A percentile compares a stretch with the other conserved stretches of the same genome.
Conservation (phyloP, 2,329 filamentous ascomycete species). For the Cladophialophora exuberans region DNA sequence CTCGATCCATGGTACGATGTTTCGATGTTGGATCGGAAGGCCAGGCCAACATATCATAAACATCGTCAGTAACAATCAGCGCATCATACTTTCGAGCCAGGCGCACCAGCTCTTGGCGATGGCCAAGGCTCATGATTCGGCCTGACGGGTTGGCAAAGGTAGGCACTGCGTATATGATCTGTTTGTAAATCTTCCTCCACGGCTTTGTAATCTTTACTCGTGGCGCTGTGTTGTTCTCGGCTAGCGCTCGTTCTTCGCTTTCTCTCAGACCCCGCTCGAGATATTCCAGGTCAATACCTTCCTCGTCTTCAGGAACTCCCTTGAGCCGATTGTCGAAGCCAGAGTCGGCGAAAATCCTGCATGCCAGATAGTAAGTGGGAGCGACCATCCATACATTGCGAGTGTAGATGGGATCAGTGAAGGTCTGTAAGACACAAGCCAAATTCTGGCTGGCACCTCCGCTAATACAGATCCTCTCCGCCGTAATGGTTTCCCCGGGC, state of each 20-base stretch:
- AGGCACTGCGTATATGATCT: slow-evolving; percentile 86
- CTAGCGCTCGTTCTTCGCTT: slow-evolving; percentile 51
- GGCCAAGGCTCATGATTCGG: slow-evolving; percentile 73
- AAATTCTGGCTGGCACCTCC: slow-evolving; percentile 85
- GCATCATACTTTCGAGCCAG: slow-evolving; percentile 79
- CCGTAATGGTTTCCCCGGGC: slow-evolving; percentile 44
- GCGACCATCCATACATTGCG: slow-evolving; percentile 77
- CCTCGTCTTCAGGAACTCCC: slow-evolving; percentile 74
- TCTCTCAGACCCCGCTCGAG: slow-evolving; percentile 56
- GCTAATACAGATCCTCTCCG: slow-evolving; percentile 74
- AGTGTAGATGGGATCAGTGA: slow-evolving; percentile 77
- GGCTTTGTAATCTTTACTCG: slow-evolving; percentile 61
- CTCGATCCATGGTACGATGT: slow-evolving; percentile 41
- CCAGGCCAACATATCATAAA: slow-evolving; percentile 94
- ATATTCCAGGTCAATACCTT: slow-evolving; percentile 72
- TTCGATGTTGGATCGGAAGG: slow-evolving; percentile 41
- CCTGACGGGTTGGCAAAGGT: slow-evolving; percentile 88
- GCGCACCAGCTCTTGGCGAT: slow-evolving; percentile 70
- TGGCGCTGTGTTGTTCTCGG: slow-evolving; percentile 47
- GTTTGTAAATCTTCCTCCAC: slow-evolving; percentile 77
- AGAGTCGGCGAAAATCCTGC: slow-evolving; percentile 80
- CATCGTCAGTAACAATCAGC: slow-evolving; percentile 85
- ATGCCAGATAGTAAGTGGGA: slow-evolving; percentile 83
- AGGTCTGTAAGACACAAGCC: slow-evolving; percentile 75
- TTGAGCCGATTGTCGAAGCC: slow-evolving; percentile 70